Conservation (phyloP, 2,329 filamentous ascomycete species). For the Verticillium isaacii region DNA sequence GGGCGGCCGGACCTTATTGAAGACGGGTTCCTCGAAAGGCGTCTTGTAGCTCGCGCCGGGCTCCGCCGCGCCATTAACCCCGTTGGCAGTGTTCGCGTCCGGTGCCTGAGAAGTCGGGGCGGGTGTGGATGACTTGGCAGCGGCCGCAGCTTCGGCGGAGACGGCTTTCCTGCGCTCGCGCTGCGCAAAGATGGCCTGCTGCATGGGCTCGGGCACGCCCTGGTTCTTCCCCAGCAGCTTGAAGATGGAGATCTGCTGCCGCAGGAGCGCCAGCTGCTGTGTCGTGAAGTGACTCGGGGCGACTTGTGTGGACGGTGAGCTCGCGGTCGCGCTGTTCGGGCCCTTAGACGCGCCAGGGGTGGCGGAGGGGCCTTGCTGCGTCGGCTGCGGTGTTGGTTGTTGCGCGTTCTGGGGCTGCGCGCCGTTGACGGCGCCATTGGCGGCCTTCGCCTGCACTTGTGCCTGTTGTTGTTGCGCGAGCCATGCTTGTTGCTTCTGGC, state of each 20-base stretch:
- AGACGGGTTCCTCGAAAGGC: slow-evolving; percentile 43
- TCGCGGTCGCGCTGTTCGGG: slow-evolving; percentile 22
- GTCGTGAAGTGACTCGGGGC: slow-evolving; percentile 60
- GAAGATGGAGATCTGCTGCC: slow-evolving; percentile 87
- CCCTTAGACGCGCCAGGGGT: slow-evolving; percentile 33
- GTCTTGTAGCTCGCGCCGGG: not conserved
- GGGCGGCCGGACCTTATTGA: slow-evolving; percentile 72
- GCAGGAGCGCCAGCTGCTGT: slow-evolving; percentile 73
- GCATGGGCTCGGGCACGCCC: slow-evolving; percentile 71
- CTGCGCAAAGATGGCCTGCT: slow-evolving; percentile 77
- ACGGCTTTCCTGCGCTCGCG: slow-evolving; percentile 61
- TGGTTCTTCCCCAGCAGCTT: slow-evolving; percentile 85
- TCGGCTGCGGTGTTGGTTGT: slow-evolving; percentile 19
- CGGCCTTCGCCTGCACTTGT: slow-evolving; percentile 25
- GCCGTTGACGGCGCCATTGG: slow-evolving; percentile 53
- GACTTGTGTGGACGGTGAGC: slow-evolving; percentile 10
- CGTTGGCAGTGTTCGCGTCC: not conserved
- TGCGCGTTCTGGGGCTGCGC: not conserved
- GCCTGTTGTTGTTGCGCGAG: slow-evolving; percentile 50
- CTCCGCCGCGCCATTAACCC: not conserved
- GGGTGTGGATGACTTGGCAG: slow-evolving; percentile 9
- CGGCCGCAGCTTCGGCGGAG: slow-evolving; percentile 32
- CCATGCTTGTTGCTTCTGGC: slow-evolving; percentile 39
- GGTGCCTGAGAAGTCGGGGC: slow-evolving; percentile 21
- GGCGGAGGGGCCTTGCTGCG: slow-evolving; percentile 27